Evolutionary conservation across 2,329 filamentous ascomycete genomes (phyloP).

Genomic region (Fusarium nematophilum): DNA sequence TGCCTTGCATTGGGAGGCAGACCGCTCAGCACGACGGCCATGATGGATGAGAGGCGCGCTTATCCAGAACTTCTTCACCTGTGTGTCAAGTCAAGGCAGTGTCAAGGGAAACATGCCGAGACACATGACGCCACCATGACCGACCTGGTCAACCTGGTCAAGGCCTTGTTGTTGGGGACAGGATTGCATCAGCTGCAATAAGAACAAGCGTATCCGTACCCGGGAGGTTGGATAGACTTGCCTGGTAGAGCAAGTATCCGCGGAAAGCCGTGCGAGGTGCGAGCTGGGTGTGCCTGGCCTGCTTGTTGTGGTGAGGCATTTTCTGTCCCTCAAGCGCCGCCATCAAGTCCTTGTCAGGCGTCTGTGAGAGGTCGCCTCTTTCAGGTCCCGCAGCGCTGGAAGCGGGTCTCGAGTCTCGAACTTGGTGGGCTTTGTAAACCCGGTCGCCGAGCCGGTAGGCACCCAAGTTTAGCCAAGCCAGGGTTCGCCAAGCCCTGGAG

Average conservation of each 20-base stretch:
- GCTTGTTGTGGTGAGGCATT: conserved; percentile 35
- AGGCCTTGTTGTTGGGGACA: conserved; percentile 22
- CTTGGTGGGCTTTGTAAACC: conserved; percentile 23
- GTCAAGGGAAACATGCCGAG: conserved; percentile 27
- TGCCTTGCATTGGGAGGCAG: background rate
- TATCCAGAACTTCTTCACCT: conserved; percentile 7
- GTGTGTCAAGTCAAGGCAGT: background rate
- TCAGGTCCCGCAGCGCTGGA: conserved; percentile 22
- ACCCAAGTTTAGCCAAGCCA: no score
- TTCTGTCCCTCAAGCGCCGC: conserved; percentile 32
- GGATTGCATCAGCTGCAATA: conserved; percentile 3
- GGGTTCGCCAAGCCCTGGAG: conserved; percentile 34
- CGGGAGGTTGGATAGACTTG: conserved; percentile 29
- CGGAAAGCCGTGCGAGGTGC: conserved; percentile 15
- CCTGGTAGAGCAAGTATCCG: conserved; percentile 30
- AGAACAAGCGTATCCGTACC: no score
- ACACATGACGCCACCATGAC: conserved; percentile 34
- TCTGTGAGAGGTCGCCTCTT: conserved; percentile 20
- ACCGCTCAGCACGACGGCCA: background rate
- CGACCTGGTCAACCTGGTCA: background rate
- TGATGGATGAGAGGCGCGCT: conserved; percentile 26
- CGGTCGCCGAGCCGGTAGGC: no score
- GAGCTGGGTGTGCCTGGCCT: background rate
- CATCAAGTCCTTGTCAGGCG: conserved; percentile 1
- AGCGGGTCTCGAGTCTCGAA: conserved; percentile 39